Evolutionary conservation across 2,329 filamentous ascomycete species (phyloP).

Genomic region (Ilyonectria destructans): DNA sequence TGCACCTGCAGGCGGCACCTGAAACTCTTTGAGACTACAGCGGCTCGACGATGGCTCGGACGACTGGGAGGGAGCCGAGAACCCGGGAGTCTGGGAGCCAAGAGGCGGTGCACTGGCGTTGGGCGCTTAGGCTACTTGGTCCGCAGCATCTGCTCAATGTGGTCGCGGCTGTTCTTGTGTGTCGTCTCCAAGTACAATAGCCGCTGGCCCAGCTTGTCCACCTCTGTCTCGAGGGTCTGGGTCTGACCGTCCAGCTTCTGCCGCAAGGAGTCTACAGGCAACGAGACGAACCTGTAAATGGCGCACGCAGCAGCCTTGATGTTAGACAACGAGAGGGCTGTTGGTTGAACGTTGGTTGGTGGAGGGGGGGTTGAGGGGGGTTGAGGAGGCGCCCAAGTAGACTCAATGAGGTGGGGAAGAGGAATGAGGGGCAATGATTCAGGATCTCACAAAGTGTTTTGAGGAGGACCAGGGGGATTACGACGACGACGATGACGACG

Average conservation of each 20-base stretch:
- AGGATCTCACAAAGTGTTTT: background rate
- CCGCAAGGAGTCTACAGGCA: conserved; percentile 81
- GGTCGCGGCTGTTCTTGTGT: conserved; percentile 92
- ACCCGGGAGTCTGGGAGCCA: conserved; percentile 6
- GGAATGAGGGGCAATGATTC: background rate
- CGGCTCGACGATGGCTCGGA: conserved; percentile 6
- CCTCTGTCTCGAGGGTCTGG: conserved; percentile 82
- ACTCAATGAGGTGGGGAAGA: conserved; percentile 3
- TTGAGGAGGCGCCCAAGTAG: background rate
- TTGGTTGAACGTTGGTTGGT: background rate
- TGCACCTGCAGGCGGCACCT: conserved; percentile 17
- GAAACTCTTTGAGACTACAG: conserved; percentile 23
- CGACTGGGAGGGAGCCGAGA: conserved; percentile 15
- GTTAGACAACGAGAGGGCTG: conserved; percentile 13
- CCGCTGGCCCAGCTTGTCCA: conserved; percentile 88
- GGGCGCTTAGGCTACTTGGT: conserved; percentile 56
- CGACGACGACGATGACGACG: no score
- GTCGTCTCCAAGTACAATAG: conserved; percentile 95
- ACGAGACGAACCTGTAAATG: conserved; percentile 84
- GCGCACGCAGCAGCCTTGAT: conserved; percentile 20
- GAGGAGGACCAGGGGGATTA: background rate
- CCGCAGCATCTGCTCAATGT: conserved; percentile 89
- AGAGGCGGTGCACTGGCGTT: background rate
- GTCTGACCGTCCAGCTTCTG: conserved; percentile 83
- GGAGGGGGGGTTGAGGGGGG: background rate